Base-by-base conservation (phyloP, 768 basidiomycete genomes). In the Hebeloma cylindrosporum region DNA sequence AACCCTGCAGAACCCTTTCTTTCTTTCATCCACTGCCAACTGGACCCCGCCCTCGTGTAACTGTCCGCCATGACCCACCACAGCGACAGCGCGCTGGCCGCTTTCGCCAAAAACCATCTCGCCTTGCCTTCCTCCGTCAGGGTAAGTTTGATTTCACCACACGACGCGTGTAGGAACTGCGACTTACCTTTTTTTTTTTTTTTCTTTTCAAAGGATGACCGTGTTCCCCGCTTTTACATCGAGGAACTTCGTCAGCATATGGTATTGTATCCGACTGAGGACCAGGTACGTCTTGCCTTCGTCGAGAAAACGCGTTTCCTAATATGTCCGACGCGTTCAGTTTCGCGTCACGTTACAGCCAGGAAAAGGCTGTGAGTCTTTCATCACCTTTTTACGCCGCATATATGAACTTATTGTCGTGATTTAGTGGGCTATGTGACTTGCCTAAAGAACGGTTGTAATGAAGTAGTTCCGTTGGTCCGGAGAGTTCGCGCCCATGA, bases 381-480 rank as follows among this genome's bases (percentile, higher is more conserved):
- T 47, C 38, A 41, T 27, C 13, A 39, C 22, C 10, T 31, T 38
- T 21, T 48, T 38, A 40, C 16, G 23, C 6, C 40, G 31, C 49
- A 37, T 45, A 23, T 46, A 33, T 17, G 31, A 46, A 13, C 40
- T 51, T 42, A 13, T 18, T 45, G 9, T 30, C 20, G 25, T 23
- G 9, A 3, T 31, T 34, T 39, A 80, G 78, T 60, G 52, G 78
- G 77, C 14, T 47, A 50, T 13, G 56, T 73, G 13, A 64, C 59
- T 6, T 80, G 79, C 47, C 57, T 74, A n/a, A 75, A 79, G 56
- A 52, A 65, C n/a, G 70, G 68, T 5, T 80, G 79, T 53, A 54
- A 65, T 31, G 40, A 58, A 30, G 32, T 45, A 11, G 66, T 79
- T 20, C 36, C 60, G 3, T 63, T 80, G 26, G 50, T 47, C 4